Percentiles rank a stretch among this genome's conserved stretches.
phyloP scores from a whole-genome alignment of 1,139 yeast species.

The Suhomyces bribrorum region DNA sequence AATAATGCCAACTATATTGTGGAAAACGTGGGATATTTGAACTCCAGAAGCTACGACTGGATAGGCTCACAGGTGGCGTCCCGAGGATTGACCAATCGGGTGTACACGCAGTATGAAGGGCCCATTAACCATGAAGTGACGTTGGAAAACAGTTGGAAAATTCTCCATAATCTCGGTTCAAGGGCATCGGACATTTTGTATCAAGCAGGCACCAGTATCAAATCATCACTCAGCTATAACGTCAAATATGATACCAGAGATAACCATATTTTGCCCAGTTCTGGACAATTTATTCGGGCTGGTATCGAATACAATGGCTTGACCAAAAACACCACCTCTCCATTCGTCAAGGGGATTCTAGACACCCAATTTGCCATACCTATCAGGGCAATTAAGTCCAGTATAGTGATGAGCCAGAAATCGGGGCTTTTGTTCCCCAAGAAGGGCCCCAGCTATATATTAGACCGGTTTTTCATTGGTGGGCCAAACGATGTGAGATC shows the following conservation, averaged over 20 bases:
- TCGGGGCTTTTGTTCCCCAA: slow-evolving; percentile 53
- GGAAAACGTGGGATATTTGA: slow-evolving; percentile 56
- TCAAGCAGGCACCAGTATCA: slow-evolving; percentile 63
- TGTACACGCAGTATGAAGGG: slow-evolving; percentile 35
- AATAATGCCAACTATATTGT: slow-evolving; percentile 54
- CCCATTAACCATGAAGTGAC: slow-evolving; percentile 56
- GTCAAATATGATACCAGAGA: slow-evolving; percentile 59
- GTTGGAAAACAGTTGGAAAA: slow-evolving; percentile 65
- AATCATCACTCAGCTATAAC: slow-evolving; percentile 57
- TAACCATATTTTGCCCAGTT: slow-evolving; percentile 53
- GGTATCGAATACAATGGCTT: slow-evolving; percentile 62
- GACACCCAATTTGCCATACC: slow-evolving; percentile 48
- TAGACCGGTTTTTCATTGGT: slow-evolving; percentile 59
- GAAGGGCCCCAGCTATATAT: slow-evolving; percentile 48
- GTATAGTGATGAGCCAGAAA: slow-evolving; percentile 46
- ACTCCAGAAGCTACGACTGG: slow-evolving; percentile 70
- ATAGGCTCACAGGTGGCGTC: slow-evolving; percentile 58
- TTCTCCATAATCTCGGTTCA: slow-evolving; percentile 48
- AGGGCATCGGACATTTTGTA: slow-evolving; percentile 34
- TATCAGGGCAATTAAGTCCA: slow-evolving; percentile 22
- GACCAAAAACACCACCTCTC: slow-evolving; percentile 26
- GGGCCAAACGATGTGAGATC: slow-evolving; percentile 86
- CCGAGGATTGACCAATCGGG: slow-evolving; percentile 59
- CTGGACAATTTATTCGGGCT: slow-evolving; percentile 55
- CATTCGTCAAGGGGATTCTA: slow-evolving; percentile 47